These are phyloP conservation scores for Backusella liffmaniae DNA, from an alignment of 192 early-diverging fungal species.

Conservation along the genomic window DNA sequence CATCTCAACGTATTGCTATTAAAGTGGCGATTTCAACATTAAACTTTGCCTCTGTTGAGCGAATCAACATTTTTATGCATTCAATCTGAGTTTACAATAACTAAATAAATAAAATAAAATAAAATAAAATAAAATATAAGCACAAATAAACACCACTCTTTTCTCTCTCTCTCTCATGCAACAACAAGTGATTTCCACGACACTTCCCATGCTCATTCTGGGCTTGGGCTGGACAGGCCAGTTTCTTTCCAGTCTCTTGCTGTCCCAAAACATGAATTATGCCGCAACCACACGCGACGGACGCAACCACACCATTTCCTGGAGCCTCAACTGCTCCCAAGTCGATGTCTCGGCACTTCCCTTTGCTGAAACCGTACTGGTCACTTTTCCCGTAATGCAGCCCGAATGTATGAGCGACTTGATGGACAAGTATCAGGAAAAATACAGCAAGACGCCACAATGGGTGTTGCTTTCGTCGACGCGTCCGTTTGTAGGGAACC, in stretches of 20 bases:
- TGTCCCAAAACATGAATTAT: slow-evolving; percentile 9
- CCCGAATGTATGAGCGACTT: slow-evolving; percentile 28
- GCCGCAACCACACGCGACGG: slow-evolving; percentile 43
- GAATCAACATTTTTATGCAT: no score
- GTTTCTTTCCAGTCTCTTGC: slow-evolving; percentile 19
- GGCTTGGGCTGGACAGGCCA: slow-evolving; percentile 36
- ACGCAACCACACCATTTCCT: slow-evolving; percentile 50
- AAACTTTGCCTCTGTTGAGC: no score
- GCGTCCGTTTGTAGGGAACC: slow-evolving; percentile 27
- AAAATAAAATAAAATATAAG: neutral
- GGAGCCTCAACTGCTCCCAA: slow-evolving; percentile 36
- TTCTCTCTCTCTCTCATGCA: neutral
- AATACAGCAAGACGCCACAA: neutral
- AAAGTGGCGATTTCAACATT: no score
- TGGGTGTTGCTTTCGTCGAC: slow-evolving; percentile 41
- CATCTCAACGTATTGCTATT: no score
- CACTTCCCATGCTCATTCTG: slow-evolving; percentile 30
- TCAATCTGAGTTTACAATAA: no score
- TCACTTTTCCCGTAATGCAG: slow-evolving; percentile 58
- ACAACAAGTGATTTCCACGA: slow-evolving; percentile 15
- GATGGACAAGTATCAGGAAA: slow-evolving; percentile 34
- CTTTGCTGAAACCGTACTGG: slow-evolving; percentile 43
- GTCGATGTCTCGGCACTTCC: slow-evolving; percentile 46
- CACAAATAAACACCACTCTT: neutral
- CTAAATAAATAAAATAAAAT: neutral